These are phyloP conservation scores for Alternaria arbusti DNA, from an alignment of 2,329 filamentous ascomycete species.

Conservation along the genomic window DNA sequence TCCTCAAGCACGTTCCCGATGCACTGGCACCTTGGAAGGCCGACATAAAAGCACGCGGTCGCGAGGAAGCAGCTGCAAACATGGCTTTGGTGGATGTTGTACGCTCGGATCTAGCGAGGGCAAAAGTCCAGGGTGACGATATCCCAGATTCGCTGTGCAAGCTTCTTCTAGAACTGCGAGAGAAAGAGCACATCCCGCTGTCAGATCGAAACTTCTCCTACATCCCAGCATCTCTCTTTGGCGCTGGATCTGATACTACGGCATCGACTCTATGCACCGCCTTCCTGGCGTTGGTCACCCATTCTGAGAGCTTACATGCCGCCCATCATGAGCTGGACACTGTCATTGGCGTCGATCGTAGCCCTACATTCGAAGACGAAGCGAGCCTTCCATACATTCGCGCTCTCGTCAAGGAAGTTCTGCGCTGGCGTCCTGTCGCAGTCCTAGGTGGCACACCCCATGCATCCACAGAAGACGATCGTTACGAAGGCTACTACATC, in stretches of 20 bases:
- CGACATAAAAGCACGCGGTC: slow-evolving; percentile 50
- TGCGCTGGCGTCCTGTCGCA: slow-evolving; percentile 48
- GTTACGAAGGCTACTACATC: slow-evolving; percentile 58
- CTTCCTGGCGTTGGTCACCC: slow-evolving; percentile 58
- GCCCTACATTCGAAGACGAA: slow-evolving; percentile 49
- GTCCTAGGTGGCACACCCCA: slow-evolving; percentile 57
- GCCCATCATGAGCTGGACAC: slow-evolving; percentile 53
- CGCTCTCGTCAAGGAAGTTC: slow-evolving; percentile 47
- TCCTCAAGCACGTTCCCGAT: slow-evolving; percentile 53
- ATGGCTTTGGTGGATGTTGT: slow-evolving; percentile 53
- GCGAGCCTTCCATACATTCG: slow-evolving; percentile 47
- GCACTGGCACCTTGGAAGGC: slow-evolving; percentile 57
- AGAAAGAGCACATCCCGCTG: slow-evolving; percentile 50
- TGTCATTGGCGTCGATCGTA: slow-evolving; percentile 38
- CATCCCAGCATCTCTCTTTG: slow-evolving; percentile 54
- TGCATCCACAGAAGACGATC: slow-evolving; percentile 56
- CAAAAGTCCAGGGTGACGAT: slow-evolving; percentile 39
- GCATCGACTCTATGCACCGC: slow-evolving; percentile 56
- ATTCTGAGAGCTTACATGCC: slow-evolving; percentile 52
- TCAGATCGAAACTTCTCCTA: slow-evolving; percentile 53
- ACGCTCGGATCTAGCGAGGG: slow-evolving; percentile 47
- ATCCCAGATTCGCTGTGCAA: slow-evolving; percentile 55
- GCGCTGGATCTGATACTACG: slow-evolving; percentile 60
- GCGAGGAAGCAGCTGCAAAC: slow-evolving; percentile 50
- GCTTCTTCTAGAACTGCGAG: slow-evolving; percentile 51